Evolutionary conservation across 768 basidiomycete genomes (phyloP), one percentile per base, ranked within the genome.

Genomic region (Crassisporium funariophilum): DNA sequence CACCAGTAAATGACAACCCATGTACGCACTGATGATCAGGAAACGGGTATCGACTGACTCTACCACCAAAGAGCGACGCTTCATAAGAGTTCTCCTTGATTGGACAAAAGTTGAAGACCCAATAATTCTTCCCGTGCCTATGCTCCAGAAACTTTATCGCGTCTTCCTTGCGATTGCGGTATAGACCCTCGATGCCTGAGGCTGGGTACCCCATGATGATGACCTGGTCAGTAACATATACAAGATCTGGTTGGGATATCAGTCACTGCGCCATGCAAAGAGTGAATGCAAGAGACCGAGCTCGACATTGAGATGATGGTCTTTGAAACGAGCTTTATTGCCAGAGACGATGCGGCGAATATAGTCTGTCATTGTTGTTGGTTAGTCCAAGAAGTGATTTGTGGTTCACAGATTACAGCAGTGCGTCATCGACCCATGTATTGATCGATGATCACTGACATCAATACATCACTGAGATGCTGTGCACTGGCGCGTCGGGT

Each of bases 51-150:
- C 91, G 72, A 56, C 86, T 90, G 13, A 92, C 86, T 33, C 88
- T 73, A 6, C 84, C 82, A 10, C 78, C 77, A 60, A 94, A 94
- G 27, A 84, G 67, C 36, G 68, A 66, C 2, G 84, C 69, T 3
- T 83, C 78, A 63, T 95, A 95, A 5, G 82, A 77, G 60, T 94
- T 94, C 65, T 94, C 92, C 52, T 72, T 75, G 6, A 84, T 56
- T 0, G 91, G 91, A 54, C 91, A 94, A 49, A 94, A 83, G 63
- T 95, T 94, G 75, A 90, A 93, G 8, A 94, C 80, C 84, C 90
- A 88, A 61, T 81, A 94, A 57, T 90, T 83, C 57, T 82, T 75
- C 4, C 81, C 80, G 57, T 93, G 90, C 36, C 84, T 73, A 43
- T 81, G 70, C 20, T 88, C 82, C 4, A 93, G 73, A 62, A 94